Conservation (phyloP, 352 stramenopile species). For the Phytophthora ramorum region DNA sequence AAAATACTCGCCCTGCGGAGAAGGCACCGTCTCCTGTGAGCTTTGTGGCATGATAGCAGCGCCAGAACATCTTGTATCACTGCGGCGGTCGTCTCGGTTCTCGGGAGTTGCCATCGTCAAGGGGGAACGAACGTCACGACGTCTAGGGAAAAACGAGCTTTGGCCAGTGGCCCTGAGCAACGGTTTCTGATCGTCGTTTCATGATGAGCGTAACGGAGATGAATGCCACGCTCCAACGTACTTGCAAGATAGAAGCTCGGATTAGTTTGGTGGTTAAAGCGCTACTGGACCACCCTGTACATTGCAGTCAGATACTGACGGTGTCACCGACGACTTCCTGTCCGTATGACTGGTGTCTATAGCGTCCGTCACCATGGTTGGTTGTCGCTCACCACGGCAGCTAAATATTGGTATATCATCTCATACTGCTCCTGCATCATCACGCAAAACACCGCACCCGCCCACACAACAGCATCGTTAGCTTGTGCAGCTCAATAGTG, state of each 20-base stretch:
- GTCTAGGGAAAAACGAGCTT: background rate
- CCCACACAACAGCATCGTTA: constrained; percentile 1
- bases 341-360: background rate
- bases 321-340: background rate
- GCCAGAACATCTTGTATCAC: constrained; percentile 2
- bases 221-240: background rate
- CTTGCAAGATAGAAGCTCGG: background rate
- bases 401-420: constrained; percentile 89
- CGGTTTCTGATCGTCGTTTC: constrained; percentile 5
- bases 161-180: background rate
- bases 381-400: constrained; percentile 57
- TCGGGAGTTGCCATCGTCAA: background rate
- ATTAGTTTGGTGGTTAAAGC: constrained; percentile 1
- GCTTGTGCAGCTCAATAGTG: background rate
- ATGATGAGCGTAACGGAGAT: background rate
- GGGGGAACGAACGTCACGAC: background rate
- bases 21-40: constrained; percentile 12
- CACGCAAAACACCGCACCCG: constrained; percentile 5
- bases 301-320: constrained; percentile 1
- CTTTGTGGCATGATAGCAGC: constrained; percentile 7
- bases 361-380: constrained; percentile 59
- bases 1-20: constrained; percentile 22
- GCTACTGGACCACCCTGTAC: background rate
- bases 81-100: background rate
- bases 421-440: constrained; percentile 76